Base-by-base conservation (phyloP, 208 protist genomes). In the Leishmania guyanensis region DNA sequence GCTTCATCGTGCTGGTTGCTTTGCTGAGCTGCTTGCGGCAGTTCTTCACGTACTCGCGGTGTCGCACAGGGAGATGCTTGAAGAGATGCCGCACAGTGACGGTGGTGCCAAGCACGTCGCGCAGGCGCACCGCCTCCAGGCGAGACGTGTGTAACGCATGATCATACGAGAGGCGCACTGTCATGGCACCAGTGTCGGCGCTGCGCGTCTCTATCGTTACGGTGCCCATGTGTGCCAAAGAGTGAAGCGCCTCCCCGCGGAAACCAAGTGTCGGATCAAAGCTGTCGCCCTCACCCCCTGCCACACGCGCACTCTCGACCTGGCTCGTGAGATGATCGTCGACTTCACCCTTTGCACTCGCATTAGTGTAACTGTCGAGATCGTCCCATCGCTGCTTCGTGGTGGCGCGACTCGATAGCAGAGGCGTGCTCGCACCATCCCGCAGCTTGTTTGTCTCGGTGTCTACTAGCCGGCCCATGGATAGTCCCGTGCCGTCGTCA, bases 191-290 rank as follows among this genome's bases (percentile, higher is more conserved):
- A 3, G 81, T 91, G 68, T 74, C 75, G n/a, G 54, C 68, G 69
- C 88, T 88, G 83, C 92, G 91, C 12, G 94, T 95, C 53, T 92
- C 86, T 26, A 99, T 81, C 5, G 83, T 86, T 17, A 98, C 84
- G n/a, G 92, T 83, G 76, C 89, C 90, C 48, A 98, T 33, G 65
- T 92, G 80, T 43, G 95, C 97, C 65, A 99, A 88, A 12, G 97
- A 98, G 71, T 97, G 94, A 43, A 99, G 87, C n/a, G 99, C 99
- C 84, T 99, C 98, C 2, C 99, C 99, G 33, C 99, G 89, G 83
- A 99, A 99, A 20, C 99, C 99, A 0, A 98, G 86, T 46, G 93
- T 91, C 3, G 82, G 80, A 66, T 88, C 85, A 56, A 65, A 43
- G 53, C 62, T 51, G 39, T 54, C 54, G 5, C 71, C 33, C 29